Evolutionary conservation across 768 basidiomycete genomes (phyloP).

Genomic region (Ramaria sp.): DNA sequence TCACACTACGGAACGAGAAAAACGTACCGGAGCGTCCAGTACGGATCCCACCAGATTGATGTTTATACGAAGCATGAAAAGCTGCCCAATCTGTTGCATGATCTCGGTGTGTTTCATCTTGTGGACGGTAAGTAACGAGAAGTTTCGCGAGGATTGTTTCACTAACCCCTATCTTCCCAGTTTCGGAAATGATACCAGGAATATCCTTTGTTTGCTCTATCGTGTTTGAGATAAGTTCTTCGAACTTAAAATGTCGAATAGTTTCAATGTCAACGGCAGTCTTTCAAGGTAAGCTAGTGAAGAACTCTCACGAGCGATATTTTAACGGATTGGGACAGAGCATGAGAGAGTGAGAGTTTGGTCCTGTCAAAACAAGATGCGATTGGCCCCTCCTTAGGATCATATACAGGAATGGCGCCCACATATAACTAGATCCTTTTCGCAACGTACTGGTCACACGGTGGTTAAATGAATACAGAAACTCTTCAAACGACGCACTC

Average conservation of each 20-base stretch:
- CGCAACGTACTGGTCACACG: constrained; percentile 46
- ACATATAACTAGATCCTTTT: constrained; percentile 95
- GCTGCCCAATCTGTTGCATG: constrained; percentile 93
- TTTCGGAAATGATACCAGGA: constrained; percentile 86
- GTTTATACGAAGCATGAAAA: constrained; percentile 88
- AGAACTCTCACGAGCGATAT: constrained; percentile 63
- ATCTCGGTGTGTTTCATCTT: constrained; percentile 56
- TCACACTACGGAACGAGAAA: neutral
- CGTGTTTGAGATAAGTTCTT: constrained; percentile 82
- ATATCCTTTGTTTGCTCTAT: constrained; percentile 97
- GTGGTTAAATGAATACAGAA: neutral
- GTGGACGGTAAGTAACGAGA: constrained; percentile 16
- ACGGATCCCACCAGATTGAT: constrained; percentile 95
- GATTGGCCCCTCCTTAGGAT: constrained; percentile 6
- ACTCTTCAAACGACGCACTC: constrained; percentile 39
- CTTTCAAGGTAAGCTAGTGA: no score
- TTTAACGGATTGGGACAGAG: constrained; percentile 92
- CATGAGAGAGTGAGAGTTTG: constrained; percentile 89
- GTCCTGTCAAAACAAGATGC: constrained; percentile 47
- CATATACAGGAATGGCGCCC: constrained; percentile 8
- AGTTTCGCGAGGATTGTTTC: constrained; percentile 63
- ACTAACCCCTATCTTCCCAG: constrained; percentile 74
- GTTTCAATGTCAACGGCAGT: no score
- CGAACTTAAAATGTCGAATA: constrained; percentile 44
- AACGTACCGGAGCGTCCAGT: constrained; percentile 83